Base-by-base conservation (phyloP, 768 basidiomycete species). In the Suillus cothurnatus region DNA sequence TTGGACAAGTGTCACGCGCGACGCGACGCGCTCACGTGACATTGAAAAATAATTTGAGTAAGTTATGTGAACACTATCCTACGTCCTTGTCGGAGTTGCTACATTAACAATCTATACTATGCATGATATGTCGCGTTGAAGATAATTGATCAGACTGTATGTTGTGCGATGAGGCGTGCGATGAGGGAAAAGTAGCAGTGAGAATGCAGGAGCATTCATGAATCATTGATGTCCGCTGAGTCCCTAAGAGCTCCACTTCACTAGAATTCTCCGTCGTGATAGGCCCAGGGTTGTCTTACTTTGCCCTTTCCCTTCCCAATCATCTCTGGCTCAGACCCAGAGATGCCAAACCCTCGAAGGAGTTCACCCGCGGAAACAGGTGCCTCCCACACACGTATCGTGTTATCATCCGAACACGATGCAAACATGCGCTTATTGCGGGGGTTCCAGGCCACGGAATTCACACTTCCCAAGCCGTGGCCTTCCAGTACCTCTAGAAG, bases 401-500 rank as follows among this genome's bases (percentile, higher is more conserved):
- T 93, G 62, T 82, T 80, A 79, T 99, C 97, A 75, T 99, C 97
- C 52, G 94, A 94, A 76, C 95, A 97, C 50, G 93, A 95, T 38
- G 97, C 97, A 79, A 99, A 98, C 89, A 98, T 92, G 64, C 89
- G 87, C 69, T 88, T 85, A 73, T 94, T 91, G 59, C 83, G 82
- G 23, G 94, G 95, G 76, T 97, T 96, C 97, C 97, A 99, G 41
- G 95, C 91, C 19, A 99, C 96, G 17, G 92, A 90, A 75, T 98
- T 99, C 67, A 99, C 96, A 67, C 91, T 92, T 47, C 95, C 95
- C 64, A 81, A 80, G n/a, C 88, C 89, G 71, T 99, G 97, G 0
- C 97, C 97, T 4, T 85, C 76, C 3, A 99, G 84, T n/a, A 89
- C 84, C 75, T 97, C 94, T n/a, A 99, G 82, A 52, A 96, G 82